Evolutionary conservation across 2,329 filamentous ascomycete genomes (phyloP).

Genomic region (Curvularia lunata): DNA sequence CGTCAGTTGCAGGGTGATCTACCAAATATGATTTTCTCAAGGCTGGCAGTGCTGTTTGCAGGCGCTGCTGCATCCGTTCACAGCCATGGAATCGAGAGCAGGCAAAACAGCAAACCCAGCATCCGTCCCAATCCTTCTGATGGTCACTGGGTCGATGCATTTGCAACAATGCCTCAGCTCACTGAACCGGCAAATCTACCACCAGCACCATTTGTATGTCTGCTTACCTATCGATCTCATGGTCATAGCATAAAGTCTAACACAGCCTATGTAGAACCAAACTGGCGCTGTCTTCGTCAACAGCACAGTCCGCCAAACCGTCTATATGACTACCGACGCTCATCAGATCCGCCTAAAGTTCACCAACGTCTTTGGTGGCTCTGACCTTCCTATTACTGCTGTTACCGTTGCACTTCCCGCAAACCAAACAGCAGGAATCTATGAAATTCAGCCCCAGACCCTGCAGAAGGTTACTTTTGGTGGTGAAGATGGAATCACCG

Average conservation of each 20-base stretch:
- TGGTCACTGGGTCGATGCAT: conserved; percentile 66
- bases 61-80: conserved; percentile 22
- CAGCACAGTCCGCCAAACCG: conserved; percentile 69
- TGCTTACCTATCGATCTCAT: neutral
- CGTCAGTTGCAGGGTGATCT: neutral
- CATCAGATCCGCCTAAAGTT: conserved; percentile 66
- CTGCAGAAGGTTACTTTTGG: conserved; percentile 65
- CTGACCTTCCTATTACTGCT: conserved; percentile 64
- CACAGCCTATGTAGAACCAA: conserved; percentile 53
- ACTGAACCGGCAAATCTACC: conserved; percentile 68
- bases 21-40: conserved; percentile 25
- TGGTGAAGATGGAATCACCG: conserved; percentile 58
- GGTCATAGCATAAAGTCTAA: neutral
- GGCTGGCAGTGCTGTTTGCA: conserved; percentile 20
- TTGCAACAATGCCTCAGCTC: conserved; percentile 70
- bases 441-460: conserved; percentile 60
- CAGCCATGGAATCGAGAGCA: conserved; percentile 1
- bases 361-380: conserved; percentile 69
- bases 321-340: conserved; percentile 65
- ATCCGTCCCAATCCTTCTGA: conserved; percentile 36
- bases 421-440: conserved; percentile 61
- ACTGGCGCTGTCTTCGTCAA: conserved; percentile 63
- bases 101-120: neutral
- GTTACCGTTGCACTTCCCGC: conserved; percentile 64
- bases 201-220: conserved; percentile 59